A percentile compares a stretch with the other conserved stretches of the same genome.
Evolutionary conservation across 176 grass and related monocot genomes (phyloP).

Genomic region (Oryza meyeriana): DNA sequence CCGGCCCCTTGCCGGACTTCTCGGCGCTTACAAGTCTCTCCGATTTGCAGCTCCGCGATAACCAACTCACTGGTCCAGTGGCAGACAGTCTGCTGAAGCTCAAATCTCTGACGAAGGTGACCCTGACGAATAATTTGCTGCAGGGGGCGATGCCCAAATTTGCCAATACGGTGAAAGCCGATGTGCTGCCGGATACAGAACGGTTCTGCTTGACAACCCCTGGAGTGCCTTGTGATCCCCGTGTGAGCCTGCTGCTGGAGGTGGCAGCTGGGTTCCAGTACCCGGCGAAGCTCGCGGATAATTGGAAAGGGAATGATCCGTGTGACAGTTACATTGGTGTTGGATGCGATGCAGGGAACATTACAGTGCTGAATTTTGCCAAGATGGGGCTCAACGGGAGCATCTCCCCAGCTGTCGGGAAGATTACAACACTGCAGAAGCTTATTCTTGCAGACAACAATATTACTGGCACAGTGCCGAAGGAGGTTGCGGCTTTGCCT

Average conservation of each 20-base stretch:
- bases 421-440: conserved; percentile 40
- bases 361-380: conserved; percentile 41
- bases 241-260: conserved; percentile 62
- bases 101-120: conserved; percentile 42
- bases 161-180: not conserved
- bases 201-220: conserved; percentile 46
- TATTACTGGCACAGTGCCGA: conserved; percentile 63
- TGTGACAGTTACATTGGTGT: conserved; percentile 46
- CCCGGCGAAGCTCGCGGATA: conserved; percentile 24
- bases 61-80: conserved; percentile 64
- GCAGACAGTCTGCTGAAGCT: conserved; percentile 47
- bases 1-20: conserved; percentile 74
- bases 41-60: conserved; percentile 73
- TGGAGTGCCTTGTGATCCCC: conserved; percentile 55
- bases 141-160: conserved; percentile 61
- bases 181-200: conserved; percentile 9
- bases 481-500: conserved; percentile 48
- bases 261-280: conserved; percentile 69
- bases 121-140: conserved; percentile 62
- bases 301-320: conserved; percentile 69
- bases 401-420: conserved; percentile 66
- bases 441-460: conserved; percentile 61
- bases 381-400: conserved; percentile 43
- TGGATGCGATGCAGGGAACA: conserved; percentile 41
- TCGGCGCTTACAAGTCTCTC: conserved; percentile 19